phyloP scores from a whole-genome alignment of 805 yeast genomes.

The Saturnispora dispora region DNA sequence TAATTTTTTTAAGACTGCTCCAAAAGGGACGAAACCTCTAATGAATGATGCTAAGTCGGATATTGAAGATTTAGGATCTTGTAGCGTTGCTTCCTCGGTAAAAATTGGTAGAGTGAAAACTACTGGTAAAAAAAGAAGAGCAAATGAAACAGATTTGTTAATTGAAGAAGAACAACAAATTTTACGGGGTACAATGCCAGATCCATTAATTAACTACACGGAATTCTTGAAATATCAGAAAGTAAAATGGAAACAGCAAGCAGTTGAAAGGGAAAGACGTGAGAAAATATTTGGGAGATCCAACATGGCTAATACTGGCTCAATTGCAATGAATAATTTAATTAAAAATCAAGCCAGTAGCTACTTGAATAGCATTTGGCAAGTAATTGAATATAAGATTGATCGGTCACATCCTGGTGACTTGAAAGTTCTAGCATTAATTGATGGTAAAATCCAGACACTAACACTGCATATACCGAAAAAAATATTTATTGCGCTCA shows the following conservation, averaged over 20 bases:
- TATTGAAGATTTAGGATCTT: conserved; percentile 62
- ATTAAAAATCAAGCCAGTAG: conserved; percentile 71
- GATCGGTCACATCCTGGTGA: conserved; percentile 59
- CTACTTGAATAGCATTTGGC: conserved; percentile 77
- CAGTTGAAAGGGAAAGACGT: conserved; percentile 63
- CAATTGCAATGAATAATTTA: conserved; percentile 59
- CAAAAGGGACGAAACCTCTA: conserved; percentile 28
- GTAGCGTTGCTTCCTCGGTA: conserved; percentile 21
- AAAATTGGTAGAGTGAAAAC: conserved; percentile 34
- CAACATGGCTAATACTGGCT: conserved; percentile 33
- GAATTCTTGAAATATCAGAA: conserved; percentile 70
- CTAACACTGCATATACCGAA: conserved; percentile 69
- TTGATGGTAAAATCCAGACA: conserved; percentile 65
- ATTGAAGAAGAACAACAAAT: conserved; percentile 40
- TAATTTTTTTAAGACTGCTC: conserved; percentile 43
- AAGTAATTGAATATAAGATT: conserved; percentile 59
- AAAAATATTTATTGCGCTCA: conserved; percentile 58
- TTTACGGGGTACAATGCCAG: conserved; percentile 50
- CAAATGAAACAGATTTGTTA: conserved; percentile 26
- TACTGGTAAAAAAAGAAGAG: conserved; percentile 37
- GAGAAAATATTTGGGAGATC: conserved; percentile 65
- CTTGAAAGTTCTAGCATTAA: conserved; percentile 58
- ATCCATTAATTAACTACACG: conserved; percentile 55
- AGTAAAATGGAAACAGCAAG: conserved; percentile 77
- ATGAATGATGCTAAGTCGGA: conserved; percentile 36